Evolutionary conservation across 352 stramenopile genomes (phyloP).

Genomic region (Pythium periplocum): DNA sequence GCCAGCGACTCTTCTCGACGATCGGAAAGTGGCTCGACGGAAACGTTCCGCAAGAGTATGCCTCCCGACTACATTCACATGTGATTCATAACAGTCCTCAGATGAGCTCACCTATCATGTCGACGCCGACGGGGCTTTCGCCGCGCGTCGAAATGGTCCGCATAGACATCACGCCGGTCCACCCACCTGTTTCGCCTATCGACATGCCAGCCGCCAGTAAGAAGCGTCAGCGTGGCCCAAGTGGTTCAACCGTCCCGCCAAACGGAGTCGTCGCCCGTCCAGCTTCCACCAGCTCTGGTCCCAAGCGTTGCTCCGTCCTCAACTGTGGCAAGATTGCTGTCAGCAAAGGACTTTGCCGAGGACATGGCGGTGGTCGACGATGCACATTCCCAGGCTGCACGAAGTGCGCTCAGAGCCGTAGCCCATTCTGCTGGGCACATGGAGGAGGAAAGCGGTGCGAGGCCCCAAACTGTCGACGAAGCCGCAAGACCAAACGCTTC

Average conservation of each 20-base stretch:
- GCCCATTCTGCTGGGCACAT: slow-evolving; percentile 69
- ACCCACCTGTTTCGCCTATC: too few species aligned
- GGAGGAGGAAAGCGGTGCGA: slow-evolving; percentile 73
- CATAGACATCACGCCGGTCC: too few species aligned
- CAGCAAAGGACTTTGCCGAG: slow-evolving; percentile 62
- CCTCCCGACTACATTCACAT: too few species aligned
- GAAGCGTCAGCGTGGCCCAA: slow-evolving; percentile 31
- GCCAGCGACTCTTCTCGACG: slow-evolving; percentile 42
- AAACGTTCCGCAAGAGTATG: background rate
- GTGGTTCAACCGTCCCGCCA: slow-evolving; percentile 13
- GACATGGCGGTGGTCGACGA: slow-evolving; percentile 61
- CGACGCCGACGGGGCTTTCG: too few species aligned
- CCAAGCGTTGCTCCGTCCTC: slow-evolving; percentile 62
- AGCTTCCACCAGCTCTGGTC: slow-evolving; percentile 36
- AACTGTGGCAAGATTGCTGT: slow-evolving; percentile 72
- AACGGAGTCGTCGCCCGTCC: slow-evolving; percentile 10
- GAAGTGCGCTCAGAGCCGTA: slow-evolving; percentile 73
- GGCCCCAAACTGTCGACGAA: slow-evolving; percentile 53
- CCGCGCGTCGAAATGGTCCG: too few species aligned
- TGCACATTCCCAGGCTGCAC: slow-evolving; percentile 60
- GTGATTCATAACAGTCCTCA: too few species aligned
- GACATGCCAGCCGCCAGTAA: slow-evolving; percentile 15
- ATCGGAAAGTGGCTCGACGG: slow-evolving; percentile 47
- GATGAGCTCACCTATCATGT: too few species aligned
- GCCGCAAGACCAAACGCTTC: slow-evolving; percentile 70